A percentile compares a stretch with the other conserved stretches of the same genome.
Conservation (phyloP, 2,329 filamentous ascomycete species). For the Aspergillus sp. region DNA sequence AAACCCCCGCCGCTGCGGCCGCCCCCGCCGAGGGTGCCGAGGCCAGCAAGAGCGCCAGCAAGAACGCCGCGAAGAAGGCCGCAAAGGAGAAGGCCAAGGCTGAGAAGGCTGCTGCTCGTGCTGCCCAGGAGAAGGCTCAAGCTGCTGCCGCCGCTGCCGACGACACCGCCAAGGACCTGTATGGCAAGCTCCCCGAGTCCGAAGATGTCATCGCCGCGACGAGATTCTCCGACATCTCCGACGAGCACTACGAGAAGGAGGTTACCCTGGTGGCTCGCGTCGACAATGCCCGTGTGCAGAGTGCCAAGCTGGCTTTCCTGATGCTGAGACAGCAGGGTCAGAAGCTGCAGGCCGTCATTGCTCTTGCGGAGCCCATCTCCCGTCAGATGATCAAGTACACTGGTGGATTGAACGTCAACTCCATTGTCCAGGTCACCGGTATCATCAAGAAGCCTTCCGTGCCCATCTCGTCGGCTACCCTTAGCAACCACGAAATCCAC, state of each 20-base stretch:
- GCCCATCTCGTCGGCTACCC: constrained; percentile 82
- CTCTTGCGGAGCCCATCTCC: constrained; percentile 65
- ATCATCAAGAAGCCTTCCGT: constrained; percentile 78
- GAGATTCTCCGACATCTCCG: constrained; percentile 55
- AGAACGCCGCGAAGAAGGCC: constrained; percentile 83
- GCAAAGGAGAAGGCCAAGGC: constrained; percentile 90
- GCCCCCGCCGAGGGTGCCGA: constrained; percentile 39
- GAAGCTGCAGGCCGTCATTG: constrained; percentile 78
- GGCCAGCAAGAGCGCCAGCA: constrained; percentile 53
- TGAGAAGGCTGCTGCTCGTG: constrained; percentile 68
- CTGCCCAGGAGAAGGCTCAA: constrained; percentile 72
- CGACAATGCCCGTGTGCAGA: constrained; percentile 84
- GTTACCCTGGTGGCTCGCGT: constrained; percentile 78
- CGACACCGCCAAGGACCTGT: constrained; percentile 67
- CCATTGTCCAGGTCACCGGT: constrained; percentile 79
- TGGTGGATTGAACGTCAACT: constrained; percentile 72
- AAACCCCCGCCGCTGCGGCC: constrained; percentile 29
- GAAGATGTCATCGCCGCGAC: constrained; percentile 63
- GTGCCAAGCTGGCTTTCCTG: constrained; percentile 87
- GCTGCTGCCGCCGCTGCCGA: constrained; percentile 66
- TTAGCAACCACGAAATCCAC: constrained; percentile 82
- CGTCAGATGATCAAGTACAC: constrained; percentile 96
- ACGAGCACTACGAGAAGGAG: constrained; percentile 67
- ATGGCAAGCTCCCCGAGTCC: constrained; percentile 68
- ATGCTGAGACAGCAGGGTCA: constrained; percentile 78